These are phyloP conservation scores for Aquilaria malaccensis DNA, from an alignment of 345 rosid species.

Conservation along the genomic window DNA sequence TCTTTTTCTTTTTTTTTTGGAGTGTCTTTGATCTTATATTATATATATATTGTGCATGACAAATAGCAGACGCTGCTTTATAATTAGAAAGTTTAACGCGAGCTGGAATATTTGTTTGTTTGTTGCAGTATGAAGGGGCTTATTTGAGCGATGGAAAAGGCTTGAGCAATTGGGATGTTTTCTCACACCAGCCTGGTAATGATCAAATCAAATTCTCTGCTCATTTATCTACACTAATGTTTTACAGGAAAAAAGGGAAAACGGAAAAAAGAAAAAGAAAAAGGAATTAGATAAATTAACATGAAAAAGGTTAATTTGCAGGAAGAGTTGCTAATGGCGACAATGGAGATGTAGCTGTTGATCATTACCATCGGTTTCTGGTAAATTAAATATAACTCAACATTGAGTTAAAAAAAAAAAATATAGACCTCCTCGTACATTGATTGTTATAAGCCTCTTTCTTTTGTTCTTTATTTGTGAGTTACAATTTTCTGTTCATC, in stretches of 20 bases:
- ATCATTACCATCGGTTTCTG: conserved; percentile 11
- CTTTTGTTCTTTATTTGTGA: too few relatives aligned
- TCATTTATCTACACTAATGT: background rate
- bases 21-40: background rate
- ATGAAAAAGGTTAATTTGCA: background rate
- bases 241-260: too few relatives aligned
- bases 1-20: background rate
- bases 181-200: conserved; percentile 24
- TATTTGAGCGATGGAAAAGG: conserved; percentile 34
- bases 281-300: background rate
- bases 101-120: background rate
- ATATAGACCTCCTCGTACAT: too few relatives aligned
- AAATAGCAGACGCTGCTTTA: too few relatives aligned
- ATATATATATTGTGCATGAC: too few relatives aligned
- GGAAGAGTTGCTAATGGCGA: conserved; percentile 9
- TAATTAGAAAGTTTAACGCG: too few relatives aligned
- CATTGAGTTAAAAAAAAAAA: too few relatives aligned
- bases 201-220: background rate
- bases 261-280: background rate
- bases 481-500: background rate
- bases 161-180: conserved; percentile 36
- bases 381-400: background rate
- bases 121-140: conserved; percentile 35
- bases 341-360: conserved; percentile 25
- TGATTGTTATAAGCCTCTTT: too few relatives aligned